A percentile compares a stretch with the other conserved stretches of the same genome.
These are phyloP conservation scores for Aspergillus jensenii DNA, from an alignment of 2,329 filamentous ascomycete species.

Conservation along the genomic window DNA sequence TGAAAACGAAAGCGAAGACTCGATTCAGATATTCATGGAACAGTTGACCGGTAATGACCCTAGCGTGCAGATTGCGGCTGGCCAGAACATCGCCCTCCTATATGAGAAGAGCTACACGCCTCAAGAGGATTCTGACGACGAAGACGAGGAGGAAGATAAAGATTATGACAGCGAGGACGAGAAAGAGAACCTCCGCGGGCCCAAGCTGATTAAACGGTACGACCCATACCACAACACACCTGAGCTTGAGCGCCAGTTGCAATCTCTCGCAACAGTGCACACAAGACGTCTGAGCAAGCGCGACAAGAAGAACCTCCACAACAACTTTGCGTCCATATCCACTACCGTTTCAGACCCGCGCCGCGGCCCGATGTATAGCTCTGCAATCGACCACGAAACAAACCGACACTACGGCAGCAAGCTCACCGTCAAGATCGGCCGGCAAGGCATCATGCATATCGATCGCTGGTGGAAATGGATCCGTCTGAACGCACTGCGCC, in stretches of 20 bases:
- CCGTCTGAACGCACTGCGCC: conserved; percentile 60
- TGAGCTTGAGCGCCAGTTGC: conserved; percentile 60
- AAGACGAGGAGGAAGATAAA: conserved; percentile 56
- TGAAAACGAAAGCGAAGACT: conserved; percentile 67
- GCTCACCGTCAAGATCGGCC: conserved; percentile 59
- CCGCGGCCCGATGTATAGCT: conserved; percentile 66
- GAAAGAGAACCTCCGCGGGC: conserved; percentile 39
- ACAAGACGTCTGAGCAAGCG: conserved; percentile 65
- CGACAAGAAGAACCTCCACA: conserved; percentile 66
- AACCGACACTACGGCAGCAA: conserved; percentile 62
- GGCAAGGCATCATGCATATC: conserved; percentile 61
- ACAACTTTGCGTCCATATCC: conserved; percentile 65
- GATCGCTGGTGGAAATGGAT: conserved; percentile 75
- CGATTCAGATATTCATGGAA: conserved; percentile 78
- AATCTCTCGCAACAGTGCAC: conserved; percentile 59
- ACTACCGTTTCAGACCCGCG: conserved; percentile 66
- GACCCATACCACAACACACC: conserved; percentile 65
- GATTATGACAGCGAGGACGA: conserved; percentile 48
- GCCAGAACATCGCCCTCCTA: conserved; percentile 76
- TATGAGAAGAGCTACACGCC: conserved; percentile 71
- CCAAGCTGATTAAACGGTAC: conserved; percentile 61
- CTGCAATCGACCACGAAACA: conserved; percentile 61
- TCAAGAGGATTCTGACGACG: conserved; percentile 58
- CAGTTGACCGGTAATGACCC: conserved; percentile 76
- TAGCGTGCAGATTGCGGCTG: conserved; percentile 73